Conservation (phyloP, 768 basidiomycete species). For the Pleurotus giganteus region DNA sequence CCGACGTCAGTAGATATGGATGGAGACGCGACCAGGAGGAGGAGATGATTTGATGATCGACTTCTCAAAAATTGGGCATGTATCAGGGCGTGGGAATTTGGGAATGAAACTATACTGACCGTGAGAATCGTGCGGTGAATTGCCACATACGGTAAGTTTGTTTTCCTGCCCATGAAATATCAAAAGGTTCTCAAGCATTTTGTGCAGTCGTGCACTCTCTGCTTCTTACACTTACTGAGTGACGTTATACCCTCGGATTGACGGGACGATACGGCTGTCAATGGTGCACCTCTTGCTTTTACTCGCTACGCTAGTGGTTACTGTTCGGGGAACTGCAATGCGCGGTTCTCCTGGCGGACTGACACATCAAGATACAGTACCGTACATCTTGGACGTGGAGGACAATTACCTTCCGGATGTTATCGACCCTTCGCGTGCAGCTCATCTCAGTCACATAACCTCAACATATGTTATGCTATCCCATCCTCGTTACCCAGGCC, state of each 20-base stretch:
- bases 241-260: too few species aligned
- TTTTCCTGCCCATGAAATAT: too few species aligned
- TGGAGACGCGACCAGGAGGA: slow-evolving; percentile 10
- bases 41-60: slow-evolving; percentile 13
- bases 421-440: background rate
- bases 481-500: slow-evolving; percentile 50
- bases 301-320: background rate
- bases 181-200: too few species aligned
- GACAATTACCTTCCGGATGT: background rate
- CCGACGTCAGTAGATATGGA: slow-evolving; percentile 3
- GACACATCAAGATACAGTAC: background rate
- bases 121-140: too few species aligned
- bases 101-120: slow-evolving; percentile 16
- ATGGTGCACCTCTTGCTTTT: too few species aligned
- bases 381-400: too few species aligned
- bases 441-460: background rate
- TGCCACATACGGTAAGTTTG: too few species aligned
- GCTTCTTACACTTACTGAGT: too few species aligned
- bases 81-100: slow-evolving; percentile 19
- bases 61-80: slow-evolving; percentile 23
- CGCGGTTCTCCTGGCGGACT: background rate
- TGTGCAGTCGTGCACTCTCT: too few species aligned
- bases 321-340: slow-evolving; percentile 12
- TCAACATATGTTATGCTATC: slow-evolving; percentile 34
- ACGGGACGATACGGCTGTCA: too few species aligned